Evolutionary conservation across 2,329 filamentous ascomycete species (phyloP), one percentile per base, ranked within the genome.

Genomic region (Zymoseptoria ardabiliae): DNA sequence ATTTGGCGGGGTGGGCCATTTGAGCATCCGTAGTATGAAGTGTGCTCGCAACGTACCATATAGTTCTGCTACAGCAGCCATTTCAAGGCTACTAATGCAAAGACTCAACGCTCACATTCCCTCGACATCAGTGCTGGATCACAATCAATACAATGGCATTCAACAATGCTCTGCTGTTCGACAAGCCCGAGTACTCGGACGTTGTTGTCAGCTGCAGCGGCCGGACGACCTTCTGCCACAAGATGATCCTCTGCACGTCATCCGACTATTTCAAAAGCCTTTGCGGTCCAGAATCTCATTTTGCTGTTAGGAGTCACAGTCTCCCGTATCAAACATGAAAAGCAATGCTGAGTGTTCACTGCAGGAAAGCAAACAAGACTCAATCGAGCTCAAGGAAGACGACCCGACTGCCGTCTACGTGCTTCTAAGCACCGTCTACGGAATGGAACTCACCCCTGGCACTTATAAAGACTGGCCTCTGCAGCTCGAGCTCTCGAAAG

Each of bases 231-330:
- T n/a, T 54, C 20, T 62, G 58, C 53, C 58, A 60, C 25, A 62
- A 62, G 53, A 45, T 62, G 7, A 48, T 62, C 19, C 49, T 62
- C 2, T 60, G 61, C 41, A 56, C 55, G 3, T 56, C 30, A 2
- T 62, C 61, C 3, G 61, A 60, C 19, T 62, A 58, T 19, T 60
- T 62, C 53, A 52, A 54, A 19, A 58, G 52, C 19, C 53, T 49
- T 19, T 49, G 45, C 45, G 45, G 45, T 49, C 45, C 45, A 19
- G 45, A 7, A 49, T 49, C 45, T 17, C 45, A 7, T 13, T 49
- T 49, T 19, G 45, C 13, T 49, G 45, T 49, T 49, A 49, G 45
- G 2, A 3, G 4, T 4, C 45, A 19, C 19, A 49, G 13, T 23
- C 22, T 23, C 22, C 7, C 13, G 7, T 19, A 49, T 19, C 2